phyloP scores from a whole-genome alignment of 495 filamentous ascomycete genomes.

The Terfezia boudieri region DNA sequence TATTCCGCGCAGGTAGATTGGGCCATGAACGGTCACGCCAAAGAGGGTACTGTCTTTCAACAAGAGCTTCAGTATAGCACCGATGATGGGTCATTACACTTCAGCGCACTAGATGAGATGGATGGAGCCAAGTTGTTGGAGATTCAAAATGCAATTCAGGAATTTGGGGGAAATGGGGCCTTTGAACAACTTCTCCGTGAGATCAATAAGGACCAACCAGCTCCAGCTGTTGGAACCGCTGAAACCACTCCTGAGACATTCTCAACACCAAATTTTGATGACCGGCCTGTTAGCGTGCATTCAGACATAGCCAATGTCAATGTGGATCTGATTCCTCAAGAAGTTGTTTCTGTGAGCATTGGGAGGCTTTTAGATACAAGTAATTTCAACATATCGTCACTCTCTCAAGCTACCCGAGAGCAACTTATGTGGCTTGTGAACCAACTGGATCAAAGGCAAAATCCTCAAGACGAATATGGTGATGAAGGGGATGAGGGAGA shows the following conservation, averaged over 20 bases:
- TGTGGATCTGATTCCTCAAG: neutral
- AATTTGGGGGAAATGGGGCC: neutral
- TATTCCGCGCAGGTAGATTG: too few species aligned
- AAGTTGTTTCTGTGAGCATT: neutral
- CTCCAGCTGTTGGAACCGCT: neutral
- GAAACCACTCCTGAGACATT: neutral
- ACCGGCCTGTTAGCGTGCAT: neutral
- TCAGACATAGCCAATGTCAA: neutral
- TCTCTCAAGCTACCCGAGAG: neutral
- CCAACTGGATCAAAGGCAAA: neutral
- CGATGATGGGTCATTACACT: neutral
- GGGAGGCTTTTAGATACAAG: neutral
- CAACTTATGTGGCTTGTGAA: neutral
- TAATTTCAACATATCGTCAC: neutral
- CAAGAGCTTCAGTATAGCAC: neutral
- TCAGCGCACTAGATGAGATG: neutral
- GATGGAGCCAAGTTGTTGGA: neutral
- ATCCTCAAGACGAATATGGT: neutral
- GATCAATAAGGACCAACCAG: neutral
- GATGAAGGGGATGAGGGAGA: neutral
- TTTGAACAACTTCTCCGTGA: neutral
- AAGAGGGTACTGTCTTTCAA: too few species aligned
- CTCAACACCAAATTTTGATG: neutral
- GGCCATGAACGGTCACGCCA: too few species aligned
- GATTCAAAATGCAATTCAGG: neutral